Percentiles rank a stretch among this genome's conserved stretches.
Conservation (phyloP, 371 early-diverging fungal genomes). For the Mortierella sp. region DNA sequence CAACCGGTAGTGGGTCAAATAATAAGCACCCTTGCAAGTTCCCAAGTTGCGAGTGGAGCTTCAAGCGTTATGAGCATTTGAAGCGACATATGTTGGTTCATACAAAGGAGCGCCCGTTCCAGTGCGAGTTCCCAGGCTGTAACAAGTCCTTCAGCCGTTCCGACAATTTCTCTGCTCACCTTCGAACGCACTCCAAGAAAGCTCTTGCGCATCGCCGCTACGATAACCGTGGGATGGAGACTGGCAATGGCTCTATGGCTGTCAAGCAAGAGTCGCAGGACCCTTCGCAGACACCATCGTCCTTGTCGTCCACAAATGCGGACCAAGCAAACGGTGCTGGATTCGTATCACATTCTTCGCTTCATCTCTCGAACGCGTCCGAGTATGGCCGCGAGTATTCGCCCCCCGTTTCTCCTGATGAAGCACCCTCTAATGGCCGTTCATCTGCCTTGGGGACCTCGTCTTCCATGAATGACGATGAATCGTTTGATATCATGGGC, state of each 20-base stretch:
- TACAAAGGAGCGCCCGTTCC: constrained; percentile 74
- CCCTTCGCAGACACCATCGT: constrained; percentile 12
- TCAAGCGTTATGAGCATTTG: constrained; percentile 86
- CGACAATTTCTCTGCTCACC: constrained; percentile 78
- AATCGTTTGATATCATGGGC: constrained; percentile 49
- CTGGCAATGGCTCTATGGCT: constrained; percentile 2
- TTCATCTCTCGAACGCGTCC: constrained; percentile 33
- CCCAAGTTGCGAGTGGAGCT: constrained; percentile 55
- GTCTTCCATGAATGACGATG: constrained; percentile 47
- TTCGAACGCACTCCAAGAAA: constrained; percentile 63
- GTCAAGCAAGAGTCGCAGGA: constrained; percentile 46
- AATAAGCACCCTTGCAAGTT: constrained; percentile 55
- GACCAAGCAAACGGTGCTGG: constrained; percentile 13
- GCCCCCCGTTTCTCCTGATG: constrained; percentile 39
- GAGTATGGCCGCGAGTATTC: constrained; percentile 51
- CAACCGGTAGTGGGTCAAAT: constrained; percentile 47
- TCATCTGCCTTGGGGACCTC: constrained; percentile 35
- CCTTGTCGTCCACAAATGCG: constrained; percentile 9
- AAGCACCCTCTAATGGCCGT: constrained; percentile 23
- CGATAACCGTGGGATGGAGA: constrained; percentile 31
- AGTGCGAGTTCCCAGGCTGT: constrained; percentile 74
- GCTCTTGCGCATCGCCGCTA: constrained; percentile 44
- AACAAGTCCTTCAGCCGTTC: constrained; percentile 79
- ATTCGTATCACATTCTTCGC: constrained; percentile 40
- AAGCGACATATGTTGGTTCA: constrained; percentile 82